Base-by-base conservation (phyloP, 164 flowering plant species). In the Stephania yunnanensis region DNA sequence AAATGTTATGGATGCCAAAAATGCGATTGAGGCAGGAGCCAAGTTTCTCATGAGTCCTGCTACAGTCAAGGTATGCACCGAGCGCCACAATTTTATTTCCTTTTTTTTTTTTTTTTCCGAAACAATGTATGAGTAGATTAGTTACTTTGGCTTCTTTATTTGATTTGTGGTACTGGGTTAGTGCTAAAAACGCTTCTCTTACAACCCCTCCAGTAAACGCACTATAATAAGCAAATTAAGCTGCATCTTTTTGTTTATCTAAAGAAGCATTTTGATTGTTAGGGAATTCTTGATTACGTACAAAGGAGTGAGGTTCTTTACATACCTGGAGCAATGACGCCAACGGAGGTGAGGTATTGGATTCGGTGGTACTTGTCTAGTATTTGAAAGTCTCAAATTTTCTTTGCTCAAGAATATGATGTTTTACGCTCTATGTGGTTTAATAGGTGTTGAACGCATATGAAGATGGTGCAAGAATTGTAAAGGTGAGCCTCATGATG, bases 11-110 rank as follows among this genome's bases (percentile, higher is more conserved):
- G 97, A 90, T 84, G 95, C 95, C 55, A 79, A 79, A 80, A 81
- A 68, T 65, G 91, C 93, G 29, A 80, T 84, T n/a, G 72, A 80
- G 63, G 86, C 84, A 78, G 97, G 97, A 75, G 97, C 91, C 72
- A 89, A 84, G 82, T 92, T 92, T 76, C 88, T 91, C 7, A 88
- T 91, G 95, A 91, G 97, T 80, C 97, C 97, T 71, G 95, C 87
- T 45, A 87, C 80, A 29, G 87, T 92, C 25, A 85, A 80, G 89
- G 97, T 91, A 77, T 76, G 71, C 72, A 36, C 29, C 12, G 42
- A n/a, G 8, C 15, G 22, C 20, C 15, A 44, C 31, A 6, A 29
- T 10, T 58, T 19, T 58, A n/a, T 22, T 36, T 25, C 25, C 25
- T 25, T 25, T 25, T 25, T 25, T 25, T 25, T 25, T 25, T 25